Evolutionary conservation across 495 filamentous ascomycete species (phyloP), one percentile per base, ranked within the genome.

Genomic region (Aspergillus cristatus): DNA sequence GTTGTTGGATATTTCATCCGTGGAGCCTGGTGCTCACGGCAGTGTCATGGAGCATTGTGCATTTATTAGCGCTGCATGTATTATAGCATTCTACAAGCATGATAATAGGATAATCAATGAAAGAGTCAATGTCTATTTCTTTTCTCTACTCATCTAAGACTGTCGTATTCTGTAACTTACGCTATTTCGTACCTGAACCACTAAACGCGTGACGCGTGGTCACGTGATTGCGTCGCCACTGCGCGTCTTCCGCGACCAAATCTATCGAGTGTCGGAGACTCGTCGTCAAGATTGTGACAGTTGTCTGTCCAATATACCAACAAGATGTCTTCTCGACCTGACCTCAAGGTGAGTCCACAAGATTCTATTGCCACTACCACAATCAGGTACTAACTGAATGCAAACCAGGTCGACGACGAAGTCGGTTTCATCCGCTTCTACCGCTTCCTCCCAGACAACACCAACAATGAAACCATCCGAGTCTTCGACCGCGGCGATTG

Each of bases 401-500:
- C n/a, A 35, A 14, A 22, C 34, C 14, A 93, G 86, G 82, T 96
- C 47, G 91, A 98, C 50, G 91, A 98, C 57, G 91, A 98, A 70
- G 76, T 78, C 53, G 84, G 89, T 43, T 97, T 98, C 67, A 96
- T 96, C 57, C 80, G 80, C 26, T 94, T 90, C 68, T 98, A 87
- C 70, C 86, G 86, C 42, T 79, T 74, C 22, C 75, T 98, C 7
- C 77, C 85, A 34, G 71, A 75, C 53, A 85, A 89, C 42, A 54
- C 63, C 51, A 86, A 90, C 42, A 55, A 65, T 51, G 62, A 66
- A 18, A 63, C 58, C 0, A 72, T 97, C 18, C 84, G 91, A 17
- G 77, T 98, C 30, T 98, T 97, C 53, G 86, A 96, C 53, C 79
- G 91, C 43, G 86, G 86, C 22, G 91, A 97, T 53, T 97, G 80